Base-by-base conservation (phyloP, 1,139 yeast genomes). In the Candida tetrigidarum region DNA sequence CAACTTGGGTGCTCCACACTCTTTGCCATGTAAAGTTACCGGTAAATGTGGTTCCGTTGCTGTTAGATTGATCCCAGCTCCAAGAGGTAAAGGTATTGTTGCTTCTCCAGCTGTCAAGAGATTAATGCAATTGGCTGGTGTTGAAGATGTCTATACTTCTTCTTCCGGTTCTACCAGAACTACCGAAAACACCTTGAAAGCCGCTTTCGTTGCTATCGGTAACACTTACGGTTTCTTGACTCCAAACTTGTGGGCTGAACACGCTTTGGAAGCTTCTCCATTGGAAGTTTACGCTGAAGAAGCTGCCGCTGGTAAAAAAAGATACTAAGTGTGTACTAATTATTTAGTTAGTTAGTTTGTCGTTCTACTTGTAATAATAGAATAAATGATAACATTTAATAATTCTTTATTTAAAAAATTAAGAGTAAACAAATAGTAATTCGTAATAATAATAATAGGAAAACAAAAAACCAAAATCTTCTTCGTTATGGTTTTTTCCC, bases 31-130 rank as follows among this genome's bases (percentile, higher is more conserved):
- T 81, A 93, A 93, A 91, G 90, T 92, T 72, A 87, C 98, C 62
- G 98, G 98, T 84, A 92, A 91, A 90, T 92, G 97, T 84, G 98
- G 98, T 84, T 92, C 98, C 77, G 98, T 93, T 71, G 76, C 86
- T 57, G 96, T 91, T 63, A 92, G 98, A 88, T 87, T 93, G 74
- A 92, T 93, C 71, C 99, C 99, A 77, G 99, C 99, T 63, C 99
- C 99, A 85, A 95, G 99, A 86, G 99, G 99, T 92, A 91, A 96
- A 76, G 98, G 98, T 86, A 90, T 93, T 72, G 97, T 93, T 66
- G 99, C 99, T 71, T 95, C 99, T 64, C 99, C 99, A 76, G 97
- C 96, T 64, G 98, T 93, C 76, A 93, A 91, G 88, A 91, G 91
- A 82, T 85, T 93, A 79, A 81, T 95, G 82, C 96, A 92, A 83